A percentile compares a stretch with the other conserved stretches of the same genome.
phyloP scores from a whole-genome alignment of 345 rosid species.

The Brassica juncea region DNA sequence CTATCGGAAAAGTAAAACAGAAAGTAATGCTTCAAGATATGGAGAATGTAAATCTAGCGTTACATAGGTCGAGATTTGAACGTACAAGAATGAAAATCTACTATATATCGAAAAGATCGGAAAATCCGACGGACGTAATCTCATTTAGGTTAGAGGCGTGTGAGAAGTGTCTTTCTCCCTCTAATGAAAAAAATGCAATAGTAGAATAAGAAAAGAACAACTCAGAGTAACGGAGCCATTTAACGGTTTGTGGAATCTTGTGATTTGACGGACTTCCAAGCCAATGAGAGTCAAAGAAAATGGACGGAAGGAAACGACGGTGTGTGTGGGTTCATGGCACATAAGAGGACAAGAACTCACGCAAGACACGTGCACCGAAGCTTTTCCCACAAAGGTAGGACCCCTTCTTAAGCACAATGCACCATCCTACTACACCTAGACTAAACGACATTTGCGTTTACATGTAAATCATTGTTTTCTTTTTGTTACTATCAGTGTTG shows the following conservation, averaged over 20 bases:
- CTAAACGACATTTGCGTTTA: constrained; percentile 4
- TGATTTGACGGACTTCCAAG: constrained; percentile 18
- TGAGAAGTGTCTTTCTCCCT: constrained; percentile 13
- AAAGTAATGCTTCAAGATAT: constrained; percentile 11
- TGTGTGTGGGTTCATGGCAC: neutral
- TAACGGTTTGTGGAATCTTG: constrained; percentile 24
- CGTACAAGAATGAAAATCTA: constrained; percentile 18
- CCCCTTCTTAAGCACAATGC: constrained; percentile 8
- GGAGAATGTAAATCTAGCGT: neutral
- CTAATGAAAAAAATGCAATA: neutral
- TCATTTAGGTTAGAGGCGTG: constrained; percentile 31
- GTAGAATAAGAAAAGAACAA: constrained; percentile 12
- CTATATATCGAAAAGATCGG: constrained; percentile 25
- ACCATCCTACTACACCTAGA: constrained; percentile 14
- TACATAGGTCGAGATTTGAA: constrained; percentile 11
- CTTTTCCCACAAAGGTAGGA: constrained; percentile 36
- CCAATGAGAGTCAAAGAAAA: constrained; percentile 22
- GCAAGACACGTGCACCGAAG: constrained; percentile 34
- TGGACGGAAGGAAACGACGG: neutral
- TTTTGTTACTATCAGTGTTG: neutral
- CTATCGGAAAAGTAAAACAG: neutral
- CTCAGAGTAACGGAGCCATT: constrained; percentile 16
- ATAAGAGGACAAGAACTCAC: constrained; percentile 7
- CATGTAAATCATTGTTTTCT: neutral
- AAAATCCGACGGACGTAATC: constrained; percentile 28